These are phyloP conservation scores for Nematodospora anomalae DNA, from an alignment of 1,139 yeast species.

Conservation along the genomic window DNA sequence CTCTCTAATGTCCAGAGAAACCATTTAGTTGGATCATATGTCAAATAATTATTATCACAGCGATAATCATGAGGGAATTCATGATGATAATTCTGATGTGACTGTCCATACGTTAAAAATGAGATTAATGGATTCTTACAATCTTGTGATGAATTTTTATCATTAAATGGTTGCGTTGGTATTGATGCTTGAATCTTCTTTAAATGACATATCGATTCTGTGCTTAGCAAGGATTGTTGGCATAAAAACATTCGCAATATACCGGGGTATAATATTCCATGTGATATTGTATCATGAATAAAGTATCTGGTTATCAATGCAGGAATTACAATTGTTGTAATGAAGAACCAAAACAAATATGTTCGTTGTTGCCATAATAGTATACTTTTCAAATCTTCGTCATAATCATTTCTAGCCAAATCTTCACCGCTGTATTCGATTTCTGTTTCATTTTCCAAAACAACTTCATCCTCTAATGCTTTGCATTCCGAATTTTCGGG, in stretches of 20 bases:
- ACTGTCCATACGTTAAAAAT: conserved; percentile 63
- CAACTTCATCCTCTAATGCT: conserved; percentile 12
- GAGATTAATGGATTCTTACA: conserved; percentile 53
- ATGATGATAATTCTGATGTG: conserved; percentile 67
- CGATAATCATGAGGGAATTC: conserved; percentile 72
- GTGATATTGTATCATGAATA: conserved; percentile 44
- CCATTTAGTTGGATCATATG: conserved; percentile 72
- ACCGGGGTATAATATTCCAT: conserved; percentile 65
- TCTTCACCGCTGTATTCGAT: conserved; percentile 8
- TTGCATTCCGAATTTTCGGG: conserved; percentile 23
- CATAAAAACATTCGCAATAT: conserved; percentile 54
- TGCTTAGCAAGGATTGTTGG: conserved; percentile 57
- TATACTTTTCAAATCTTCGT: conserved; percentile 24
- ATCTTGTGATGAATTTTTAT: conserved; percentile 53
- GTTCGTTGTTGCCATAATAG: conserved; percentile 60
- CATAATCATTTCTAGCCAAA: conserved; percentile 18
- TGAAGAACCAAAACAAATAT: conserved; percentile 43
- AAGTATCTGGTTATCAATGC: conserved; percentile 38
- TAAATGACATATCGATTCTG: conserved; percentile 63
- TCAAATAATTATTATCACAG: conserved; percentile 46
- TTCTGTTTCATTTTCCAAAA: conserved; percentile 13
- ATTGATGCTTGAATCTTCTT: conserved; percentile 41
- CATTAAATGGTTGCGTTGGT: conserved; percentile 62
- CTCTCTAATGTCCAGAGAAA: conserved; percentile 41
- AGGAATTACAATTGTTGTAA: conserved; percentile 54